Base-by-base conservation (phyloP, 2,329 filamentous ascomycete species). In the Zasmidium citrigriseum region DNA sequence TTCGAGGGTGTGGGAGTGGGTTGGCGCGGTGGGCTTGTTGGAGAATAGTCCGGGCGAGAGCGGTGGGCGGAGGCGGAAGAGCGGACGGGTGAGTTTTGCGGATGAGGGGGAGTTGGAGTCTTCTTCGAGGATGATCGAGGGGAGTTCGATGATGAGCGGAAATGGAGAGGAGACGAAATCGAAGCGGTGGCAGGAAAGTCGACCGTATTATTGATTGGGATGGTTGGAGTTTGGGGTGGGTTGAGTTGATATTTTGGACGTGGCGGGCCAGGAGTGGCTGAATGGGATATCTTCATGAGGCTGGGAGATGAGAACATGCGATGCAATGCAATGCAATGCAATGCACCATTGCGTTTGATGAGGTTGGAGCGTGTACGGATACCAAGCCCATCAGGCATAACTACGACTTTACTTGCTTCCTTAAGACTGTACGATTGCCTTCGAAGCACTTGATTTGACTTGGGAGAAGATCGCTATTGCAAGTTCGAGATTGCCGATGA, bases 1-100 rank as follows among this genome's bases (percentile, higher is more conserved):
- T 52, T 82, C 84, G 49, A 80, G 85, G 49, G 82, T 85, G 55
- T 89, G 86, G 86, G 86, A 88, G 68, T 89, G 86, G 86, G 83
- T 87, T 64, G 86, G 86, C 5, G 83, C 84, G 14, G 77, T 84
- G 52, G 66, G 68, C 11, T 58, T 64, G 16, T 61, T 74, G 38
- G 72, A 72, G 60, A 41, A 41, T n/a, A 67, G 66, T 49, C 64
- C 69, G 4, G 58, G 58, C 38, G 56, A 46, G 18, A 48, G 51
- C 18, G 56, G 45, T 10, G 56, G 57, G 34, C 14, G 34, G 34
- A 59, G 69, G 41, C 62, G 68, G 50, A 65, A 64, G 58, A 71
- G 66, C 47, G 67, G 65, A 2, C 55, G 68, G 25, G 67, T 70
- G 29, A 69, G 67, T 55, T 70, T 70, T 58, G 69, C 68, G 52